These are phyloP conservation scores for Pseudogymnoascus sp. DNA, from an alignment of 2,329 filamentous ascomycete genomes.

Conservation along the genomic window DNA sequence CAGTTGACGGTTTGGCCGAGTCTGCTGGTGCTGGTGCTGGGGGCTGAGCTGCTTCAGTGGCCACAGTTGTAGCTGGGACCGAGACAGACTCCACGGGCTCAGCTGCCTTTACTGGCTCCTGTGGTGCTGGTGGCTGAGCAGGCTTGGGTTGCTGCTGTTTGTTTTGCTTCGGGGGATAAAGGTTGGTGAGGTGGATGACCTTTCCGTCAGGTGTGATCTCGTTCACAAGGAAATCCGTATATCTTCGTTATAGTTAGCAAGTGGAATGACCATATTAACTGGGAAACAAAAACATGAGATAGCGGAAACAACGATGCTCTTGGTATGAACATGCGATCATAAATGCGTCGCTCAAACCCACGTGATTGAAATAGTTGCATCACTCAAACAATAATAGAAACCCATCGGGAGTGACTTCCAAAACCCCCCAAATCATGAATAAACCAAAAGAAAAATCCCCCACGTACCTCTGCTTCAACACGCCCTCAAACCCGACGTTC, in stretches of 20 bases:
- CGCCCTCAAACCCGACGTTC: conserved; percentile 52
- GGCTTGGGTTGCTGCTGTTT: conserved; percentile 4
- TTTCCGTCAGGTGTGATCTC: conserved; percentile 57
- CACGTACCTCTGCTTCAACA: conserved; percentile 56
- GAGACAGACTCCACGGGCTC: background rate
- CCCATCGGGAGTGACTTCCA: background rate
- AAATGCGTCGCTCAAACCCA: background rate
- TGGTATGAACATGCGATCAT: background rate
- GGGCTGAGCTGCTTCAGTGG: background rate
- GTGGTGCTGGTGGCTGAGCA: conserved; percentile 17
- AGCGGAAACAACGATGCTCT: background rate
- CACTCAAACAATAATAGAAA: background rate
- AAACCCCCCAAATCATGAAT: background rate
- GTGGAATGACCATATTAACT: background rate
- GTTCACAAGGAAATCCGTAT: conserved; percentile 68
- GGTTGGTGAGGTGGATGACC: conserved; percentile 51
- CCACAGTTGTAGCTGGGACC: background rate
- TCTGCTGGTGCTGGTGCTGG: background rate
- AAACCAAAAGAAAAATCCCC: background rate
- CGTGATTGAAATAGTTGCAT: background rate
- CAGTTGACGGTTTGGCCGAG: background rate
- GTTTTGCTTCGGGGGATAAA: conserved; percentile 7
- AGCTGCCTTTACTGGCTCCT: conserved; percentile 14
- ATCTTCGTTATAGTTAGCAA: conserved; percentile 34
- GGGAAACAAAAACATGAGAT: background rate